These are phyloP conservation scores for Picea abies DNA, from an alignment of 83 land plant species.

Conservation along the genomic window DNA sequence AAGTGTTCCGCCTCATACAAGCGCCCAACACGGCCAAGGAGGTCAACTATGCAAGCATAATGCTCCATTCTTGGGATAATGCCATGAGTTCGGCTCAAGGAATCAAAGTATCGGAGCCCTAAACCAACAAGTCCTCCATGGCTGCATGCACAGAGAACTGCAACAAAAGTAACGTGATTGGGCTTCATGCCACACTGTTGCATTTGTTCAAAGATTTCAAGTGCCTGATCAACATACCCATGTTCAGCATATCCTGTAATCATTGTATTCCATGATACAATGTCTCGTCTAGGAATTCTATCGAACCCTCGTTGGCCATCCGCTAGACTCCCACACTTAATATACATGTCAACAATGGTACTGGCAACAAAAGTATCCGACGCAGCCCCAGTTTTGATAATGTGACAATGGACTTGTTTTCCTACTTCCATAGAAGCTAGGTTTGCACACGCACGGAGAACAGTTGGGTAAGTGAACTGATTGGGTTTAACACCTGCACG, in stretches of 20 bases:
- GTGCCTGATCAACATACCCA: slow-evolving; percentile 18
- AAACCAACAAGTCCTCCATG: slow-evolving; percentile 7
- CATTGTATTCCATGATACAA: slow-evolving; percentile 21
- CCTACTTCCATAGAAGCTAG: slow-evolving; percentile 13
- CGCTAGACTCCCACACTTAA: slow-evolving; percentile 21
- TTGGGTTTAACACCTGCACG: slow-evolving; percentile 17
- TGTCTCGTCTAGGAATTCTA: slow-evolving; percentile 7
- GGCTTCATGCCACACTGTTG: slow-evolving; percentile 13
- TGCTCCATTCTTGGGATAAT: slow-evolving; percentile 12
- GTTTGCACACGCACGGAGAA: slow-evolving; percentile 24
- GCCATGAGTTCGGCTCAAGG: slow-evolving; percentile 1
- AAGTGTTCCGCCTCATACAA: slow-evolving; percentile 5
- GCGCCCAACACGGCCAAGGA: background rate
- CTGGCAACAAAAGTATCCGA: slow-evolving; percentile 17
- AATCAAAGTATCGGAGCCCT: slow-evolving; percentile 8
- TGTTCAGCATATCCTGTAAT: slow-evolving; percentile 23
- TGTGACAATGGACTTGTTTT: slow-evolving; percentile 20
- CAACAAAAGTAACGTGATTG: slow-evolving; percentile 24
- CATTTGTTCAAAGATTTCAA: slow-evolving; percentile 19
- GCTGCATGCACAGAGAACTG: slow-evolving; percentile 22
- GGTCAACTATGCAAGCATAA: background rate
- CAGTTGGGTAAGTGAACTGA: slow-evolving; percentile 12
- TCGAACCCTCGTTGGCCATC: slow-evolving; percentile 18
- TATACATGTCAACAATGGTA: slow-evolving; percentile 28
- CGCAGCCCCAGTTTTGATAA: slow-evolving; percentile 12